These are phyloP conservation scores for Monilinia laxa DNA, from an alignment of 2,329 filamentous ascomycete genomes.

Conservation along the genomic window DNA sequence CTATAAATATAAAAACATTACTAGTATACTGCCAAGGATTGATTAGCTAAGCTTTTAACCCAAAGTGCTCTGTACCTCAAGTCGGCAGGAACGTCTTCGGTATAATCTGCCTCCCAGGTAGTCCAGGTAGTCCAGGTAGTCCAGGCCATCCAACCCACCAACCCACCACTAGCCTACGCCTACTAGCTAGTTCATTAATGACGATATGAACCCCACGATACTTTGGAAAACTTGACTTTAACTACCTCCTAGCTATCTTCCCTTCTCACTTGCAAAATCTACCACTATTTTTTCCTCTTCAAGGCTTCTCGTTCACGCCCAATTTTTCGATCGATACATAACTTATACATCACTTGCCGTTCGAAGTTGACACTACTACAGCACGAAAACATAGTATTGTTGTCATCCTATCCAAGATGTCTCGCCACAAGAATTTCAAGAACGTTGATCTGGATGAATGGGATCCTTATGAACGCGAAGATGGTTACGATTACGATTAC, in stretches of 20 bases:
- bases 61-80: too few relatives aligned
- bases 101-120: too few relatives aligned
- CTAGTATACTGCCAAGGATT: too few relatives aligned
- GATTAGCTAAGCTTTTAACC: too few relatives aligned
- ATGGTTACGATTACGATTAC: conserved; percentile 43
- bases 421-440: conserved; percentile 43
- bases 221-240: too few relatives aligned
- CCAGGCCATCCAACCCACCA: too few relatives aligned
- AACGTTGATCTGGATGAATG: conserved; percentile 49
- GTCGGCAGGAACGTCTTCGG: too few relatives aligned
- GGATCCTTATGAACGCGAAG: conserved; percentile 52
- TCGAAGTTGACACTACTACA: neutral
- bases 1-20: too few relatives aligned
- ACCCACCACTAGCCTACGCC: too few relatives aligned
- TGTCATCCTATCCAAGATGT: conserved; percentile 38
- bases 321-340: neutral
- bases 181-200: too few relatives aligned
- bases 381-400: neutral
- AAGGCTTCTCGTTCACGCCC: neutral
- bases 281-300: neutral
- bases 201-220: too few relatives aligned
- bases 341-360: neutral
- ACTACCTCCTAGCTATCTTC: neutral
- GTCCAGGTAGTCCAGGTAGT: too few relatives aligned
- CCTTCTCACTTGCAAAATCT: neutral